These are phyloP conservation scores for Teratosphaeria zuluensis DNA, from an alignment of 2,329 filamentous ascomycete species.

Conservation along the genomic window DNA sequence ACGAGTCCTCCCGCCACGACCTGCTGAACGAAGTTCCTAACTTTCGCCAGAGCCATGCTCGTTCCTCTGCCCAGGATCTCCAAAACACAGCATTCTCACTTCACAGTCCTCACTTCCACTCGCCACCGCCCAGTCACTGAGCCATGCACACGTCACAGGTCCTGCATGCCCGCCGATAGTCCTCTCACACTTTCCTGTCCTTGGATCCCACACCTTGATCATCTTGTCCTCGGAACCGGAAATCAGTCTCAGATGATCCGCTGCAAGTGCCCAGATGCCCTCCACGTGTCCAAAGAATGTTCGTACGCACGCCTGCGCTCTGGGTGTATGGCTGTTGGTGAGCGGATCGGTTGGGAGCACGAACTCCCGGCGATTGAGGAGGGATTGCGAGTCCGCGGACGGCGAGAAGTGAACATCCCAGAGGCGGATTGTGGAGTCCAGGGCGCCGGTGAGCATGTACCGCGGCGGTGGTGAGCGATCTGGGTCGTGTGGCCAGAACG, in stretches of 20 bases:
- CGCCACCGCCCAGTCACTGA: constrained; percentile 82
- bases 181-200: constrained; percentile 81
- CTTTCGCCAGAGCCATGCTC: background rate
- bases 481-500: constrained; percentile 51
- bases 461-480: constrained; percentile 65
- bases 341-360: constrained; percentile 25
- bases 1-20: background rate
- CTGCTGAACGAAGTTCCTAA: background rate
- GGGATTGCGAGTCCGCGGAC: background rate
- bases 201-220: constrained; percentile 92
- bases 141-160: constrained; percentile 83
- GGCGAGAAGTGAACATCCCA: constrained; percentile 60
- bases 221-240: constrained; percentile 87
- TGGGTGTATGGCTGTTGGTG: constrained; percentile 25
- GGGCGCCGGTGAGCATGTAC: constrained; percentile 86
- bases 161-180: constrained; percentile 87
- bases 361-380: background rate
- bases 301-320: constrained; percentile 56
- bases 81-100: constrained; percentile 53
- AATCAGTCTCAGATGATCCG: constrained; percentile 78
- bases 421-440: constrained; percentile 83
- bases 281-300: constrained; percentile 97
- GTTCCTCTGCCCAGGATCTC: constrained; percentile 5
- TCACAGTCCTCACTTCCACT: constrained; percentile 92
- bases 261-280: constrained; percentile 86